Percentiles rank a stretch among this genome's conserved stretches.
phyloP scores from a whole-genome alignment of 768 basidiomycete genomes.

The Crassisporium funariophilum region DNA sequence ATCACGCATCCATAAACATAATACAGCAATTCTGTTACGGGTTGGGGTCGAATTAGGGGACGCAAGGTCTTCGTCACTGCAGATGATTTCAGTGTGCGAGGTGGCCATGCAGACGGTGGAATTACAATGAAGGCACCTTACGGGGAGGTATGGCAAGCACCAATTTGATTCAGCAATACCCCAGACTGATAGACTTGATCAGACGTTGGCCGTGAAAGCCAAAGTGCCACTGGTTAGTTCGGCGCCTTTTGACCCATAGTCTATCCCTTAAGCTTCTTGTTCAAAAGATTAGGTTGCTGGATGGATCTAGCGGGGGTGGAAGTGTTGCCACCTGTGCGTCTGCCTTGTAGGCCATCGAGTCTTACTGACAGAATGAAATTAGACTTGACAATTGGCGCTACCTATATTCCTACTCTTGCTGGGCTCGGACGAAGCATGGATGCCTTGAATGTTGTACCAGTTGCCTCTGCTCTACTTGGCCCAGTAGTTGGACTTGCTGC shows the following conservation, averaged over 20 bases:
- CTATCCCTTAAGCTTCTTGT: neutral
- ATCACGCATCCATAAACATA: neutral
- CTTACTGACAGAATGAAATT: neutral
- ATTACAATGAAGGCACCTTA: constrained; percentile 40
- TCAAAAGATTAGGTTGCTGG: constrained; percentile 37
- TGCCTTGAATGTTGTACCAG: constrained; percentile 38
- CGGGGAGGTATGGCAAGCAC: constrained; percentile 33
- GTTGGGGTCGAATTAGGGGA: constrained; percentile 34
- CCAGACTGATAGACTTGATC: neutral
- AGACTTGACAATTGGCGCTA: constrained; percentile 39
- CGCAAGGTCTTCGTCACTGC: constrained; percentile 42
- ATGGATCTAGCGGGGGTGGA: constrained; percentile 45
- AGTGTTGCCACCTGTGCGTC: constrained; percentile 40
- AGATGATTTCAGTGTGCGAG: constrained; percentile 45
- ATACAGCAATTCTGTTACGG: constrained; percentile 38
- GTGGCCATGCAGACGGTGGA: constrained; percentile 45
- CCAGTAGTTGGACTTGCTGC: constrained; percentile 44
- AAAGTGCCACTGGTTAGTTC: constrained; percentile 37
- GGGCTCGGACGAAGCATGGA: constrained; percentile 40
- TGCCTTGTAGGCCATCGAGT: neutral
- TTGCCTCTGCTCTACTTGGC: constrained; percentile 39
- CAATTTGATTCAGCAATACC: neutral
- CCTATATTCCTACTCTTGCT: constrained; percentile 39
- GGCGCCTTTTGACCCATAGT: neutral
- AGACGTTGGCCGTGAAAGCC: constrained; percentile 36